phyloP scores from a whole-genome alignment of 495 filamentous ascomycete genomes.

The Penicillium longicatenatum region DNA sequence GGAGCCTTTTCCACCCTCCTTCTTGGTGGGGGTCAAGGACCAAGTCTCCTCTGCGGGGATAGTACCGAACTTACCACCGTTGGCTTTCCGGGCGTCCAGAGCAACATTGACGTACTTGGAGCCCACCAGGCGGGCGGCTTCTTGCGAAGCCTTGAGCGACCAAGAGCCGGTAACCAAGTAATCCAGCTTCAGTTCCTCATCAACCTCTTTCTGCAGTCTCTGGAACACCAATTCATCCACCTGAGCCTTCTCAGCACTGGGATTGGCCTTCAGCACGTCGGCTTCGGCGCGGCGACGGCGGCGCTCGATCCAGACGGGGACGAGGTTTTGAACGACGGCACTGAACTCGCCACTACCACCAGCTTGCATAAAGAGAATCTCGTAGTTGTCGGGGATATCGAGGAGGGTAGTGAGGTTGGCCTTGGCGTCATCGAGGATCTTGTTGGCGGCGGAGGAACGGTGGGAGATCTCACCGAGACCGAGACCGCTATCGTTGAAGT shows the following conservation, averaged over 20 bases:
- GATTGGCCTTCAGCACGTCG: slow-evolving; percentile 36
- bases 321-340: slow-evolving; percentile 78
- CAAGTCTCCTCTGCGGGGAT: slow-evolving; percentile 78
- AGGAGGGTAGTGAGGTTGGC: slow-evolving; percentile 66
- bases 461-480: slow-evolving; percentile 81
- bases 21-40: slow-evolving; percentile 66
- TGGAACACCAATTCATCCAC: slow-evolving; percentile 56
- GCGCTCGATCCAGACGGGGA: slow-evolving; percentile 76
- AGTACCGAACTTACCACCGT: slow-evolving; percentile 83
- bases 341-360: slow-evolving; percentile 84
- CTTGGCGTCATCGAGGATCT: slow-evolving; percentile 68
- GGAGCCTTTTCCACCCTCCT: slow-evolving; percentile 50
- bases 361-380: slow-evolving; percentile 77
- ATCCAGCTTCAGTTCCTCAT: slow-evolving; percentile 72
- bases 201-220: slow-evolving; percentile 61
- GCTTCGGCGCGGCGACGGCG: slow-evolving; percentile 43
- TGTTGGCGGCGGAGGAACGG: slow-evolving; percentile 73
- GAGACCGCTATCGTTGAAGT: slow-evolving; percentile 80
- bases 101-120: slow-evolving; percentile 78
- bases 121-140: slow-evolving; percentile 75
- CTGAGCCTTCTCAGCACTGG: slow-evolving; percentile 32
- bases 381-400: slow-evolving; percentile 75
- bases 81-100: slow-evolving; percentile 65
- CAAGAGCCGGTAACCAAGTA: slow-evolving; percentile 91
- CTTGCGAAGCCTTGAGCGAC: slow-evolving; percentile 89